phyloP scores from a whole-genome alignment of 768 basidiomycete genomes.

The Mycena venus region DNA sequence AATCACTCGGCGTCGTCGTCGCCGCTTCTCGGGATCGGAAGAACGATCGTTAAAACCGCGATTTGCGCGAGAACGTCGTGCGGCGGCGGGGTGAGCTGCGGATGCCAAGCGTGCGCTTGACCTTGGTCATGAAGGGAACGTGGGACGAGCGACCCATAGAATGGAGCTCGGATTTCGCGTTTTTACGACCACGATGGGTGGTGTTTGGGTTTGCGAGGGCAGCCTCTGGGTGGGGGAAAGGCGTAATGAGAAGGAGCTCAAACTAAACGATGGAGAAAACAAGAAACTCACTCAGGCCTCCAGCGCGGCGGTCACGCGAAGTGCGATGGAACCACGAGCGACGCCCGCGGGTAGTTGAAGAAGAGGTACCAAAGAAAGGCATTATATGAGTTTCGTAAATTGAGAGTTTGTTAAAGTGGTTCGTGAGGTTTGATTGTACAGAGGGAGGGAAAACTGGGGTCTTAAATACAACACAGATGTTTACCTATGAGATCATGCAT shows the following conservation, averaged over 20 bases:
- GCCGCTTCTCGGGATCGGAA: background rate
- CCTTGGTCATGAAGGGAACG: conserved; percentile 64
- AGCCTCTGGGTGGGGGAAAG: conserved; percentile 59
- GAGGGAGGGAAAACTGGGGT: background rate
- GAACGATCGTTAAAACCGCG: background rate
- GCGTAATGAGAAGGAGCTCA: conserved; percentile 48
- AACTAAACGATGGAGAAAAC: background rate
- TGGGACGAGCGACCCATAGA: conserved; percentile 61
- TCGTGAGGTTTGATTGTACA: background rate
- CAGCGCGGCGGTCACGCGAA: conserved; percentile 56
- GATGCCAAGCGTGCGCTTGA: conserved; percentile 66
- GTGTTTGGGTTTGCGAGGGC: conserved; percentile 65
- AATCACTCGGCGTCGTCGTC: background rate
- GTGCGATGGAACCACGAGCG: conserved; percentile 21
- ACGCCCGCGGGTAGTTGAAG: conserved; percentile 8
- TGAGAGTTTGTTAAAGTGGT: background rate
- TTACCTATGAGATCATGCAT: background rate
- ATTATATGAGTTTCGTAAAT: conserved; percentile 10
- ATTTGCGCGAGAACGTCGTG: background rate
- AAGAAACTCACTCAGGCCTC: conserved; percentile 51
- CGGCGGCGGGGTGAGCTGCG: conserved; percentile 55
- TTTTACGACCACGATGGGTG: conserved; percentile 55
- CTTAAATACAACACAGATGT: background rate
- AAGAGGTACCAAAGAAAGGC: conserved; percentile 25
- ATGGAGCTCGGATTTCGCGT: conserved; percentile 60